Conservation (phyloP, 257 asterid species). For the Nicotiana benthamiana region DNA sequence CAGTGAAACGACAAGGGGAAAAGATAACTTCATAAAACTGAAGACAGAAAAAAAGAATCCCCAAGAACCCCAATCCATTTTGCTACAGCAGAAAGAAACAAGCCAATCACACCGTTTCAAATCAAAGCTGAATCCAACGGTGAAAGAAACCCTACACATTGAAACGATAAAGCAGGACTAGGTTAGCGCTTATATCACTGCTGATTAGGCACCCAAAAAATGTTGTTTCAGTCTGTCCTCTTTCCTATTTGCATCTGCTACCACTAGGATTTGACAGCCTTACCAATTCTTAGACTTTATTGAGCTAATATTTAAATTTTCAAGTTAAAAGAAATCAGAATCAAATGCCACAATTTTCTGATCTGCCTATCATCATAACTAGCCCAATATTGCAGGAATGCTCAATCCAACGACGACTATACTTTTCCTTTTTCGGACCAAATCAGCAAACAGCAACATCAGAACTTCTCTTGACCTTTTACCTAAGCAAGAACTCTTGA, state of each 20-base stretch:
- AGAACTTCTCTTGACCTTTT: neutral
- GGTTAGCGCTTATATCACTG: neutral
- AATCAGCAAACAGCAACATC: neutral
- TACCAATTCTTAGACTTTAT: neutral
- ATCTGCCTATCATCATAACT: conserved; percentile 2
- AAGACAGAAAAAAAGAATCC: neutral
- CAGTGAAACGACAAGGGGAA: neutral
- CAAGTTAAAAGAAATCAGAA: conserved; percentile 1
- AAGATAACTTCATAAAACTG: neutral
- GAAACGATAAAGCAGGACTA: neutral
- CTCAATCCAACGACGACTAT: neutral
- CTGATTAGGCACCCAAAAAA: neutral
- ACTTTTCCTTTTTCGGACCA: neutral
- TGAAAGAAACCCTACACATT: neutral
- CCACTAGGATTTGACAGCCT: neutral
- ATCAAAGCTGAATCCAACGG: neutral
- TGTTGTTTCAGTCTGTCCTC: neutral
- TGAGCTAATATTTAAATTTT: neutral
- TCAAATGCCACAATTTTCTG: neutral
- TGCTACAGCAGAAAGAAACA: neutral
- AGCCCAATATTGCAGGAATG: neutral
- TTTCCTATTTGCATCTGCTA: neutral
- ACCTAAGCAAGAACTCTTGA: neutral
- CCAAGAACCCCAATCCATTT: neutral
- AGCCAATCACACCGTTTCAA: neutral